These are phyloP conservation scores for Rehmannia glutinosa DNA, from an alignment of 257 asterid genomes.

Conservation along the genomic window DNA sequence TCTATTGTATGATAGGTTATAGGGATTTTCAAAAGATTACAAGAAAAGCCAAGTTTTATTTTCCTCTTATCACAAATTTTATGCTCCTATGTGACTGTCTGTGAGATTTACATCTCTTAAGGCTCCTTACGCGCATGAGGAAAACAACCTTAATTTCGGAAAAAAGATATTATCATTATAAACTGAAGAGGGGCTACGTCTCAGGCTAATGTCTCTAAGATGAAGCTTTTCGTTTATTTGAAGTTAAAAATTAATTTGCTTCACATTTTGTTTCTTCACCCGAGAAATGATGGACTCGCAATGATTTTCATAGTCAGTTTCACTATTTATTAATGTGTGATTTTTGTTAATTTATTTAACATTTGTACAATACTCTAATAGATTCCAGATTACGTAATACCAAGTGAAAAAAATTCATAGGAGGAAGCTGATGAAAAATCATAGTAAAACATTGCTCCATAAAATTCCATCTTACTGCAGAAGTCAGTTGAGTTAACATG, in stretches of 20 bases:
- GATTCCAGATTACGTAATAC: background rate
- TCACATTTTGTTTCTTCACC: background rate
- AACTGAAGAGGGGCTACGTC: no score
- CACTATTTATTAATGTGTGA: no score
- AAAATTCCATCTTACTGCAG: background rate
- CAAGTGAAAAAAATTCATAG: background rate
- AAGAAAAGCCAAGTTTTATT: no score
- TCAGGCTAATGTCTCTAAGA: background rate
- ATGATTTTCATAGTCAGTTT: background rate
- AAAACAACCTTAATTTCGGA: no score
- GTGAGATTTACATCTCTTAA: no score
- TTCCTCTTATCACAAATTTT: no score
- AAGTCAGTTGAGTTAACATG: constrained; percentile 1
- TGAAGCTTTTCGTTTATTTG: background rate
- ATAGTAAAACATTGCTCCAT: background rate
- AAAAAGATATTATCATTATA: no score
- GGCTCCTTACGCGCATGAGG: no score
- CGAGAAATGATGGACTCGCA: no score
- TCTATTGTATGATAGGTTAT: no score
- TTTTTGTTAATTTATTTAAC: background rate
- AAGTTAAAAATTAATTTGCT: background rate
- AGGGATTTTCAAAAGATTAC: no score
- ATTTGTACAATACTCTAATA: background rate
- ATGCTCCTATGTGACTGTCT: no score
- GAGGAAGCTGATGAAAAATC: background rate